phyloP scores from a whole-genome alignment of 2,329 filamentous ascomycete species.

The Phialocephala sp. region DNA sequence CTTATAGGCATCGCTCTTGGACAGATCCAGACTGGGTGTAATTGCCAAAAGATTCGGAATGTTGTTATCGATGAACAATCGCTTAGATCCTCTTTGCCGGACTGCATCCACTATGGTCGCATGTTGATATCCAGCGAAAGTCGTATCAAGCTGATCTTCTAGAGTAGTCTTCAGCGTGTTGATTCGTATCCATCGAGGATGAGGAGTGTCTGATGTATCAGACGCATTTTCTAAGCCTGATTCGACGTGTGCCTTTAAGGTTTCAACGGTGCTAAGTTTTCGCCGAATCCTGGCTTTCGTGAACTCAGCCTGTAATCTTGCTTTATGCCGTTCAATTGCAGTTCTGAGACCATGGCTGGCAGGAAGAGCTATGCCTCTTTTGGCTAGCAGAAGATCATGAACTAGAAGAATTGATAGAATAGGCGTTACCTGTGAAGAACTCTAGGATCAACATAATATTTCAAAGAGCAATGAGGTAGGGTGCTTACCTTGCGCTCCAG shows the following conservation, averaged over 20 bases:
- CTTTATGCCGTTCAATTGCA: constrained; percentile 80
- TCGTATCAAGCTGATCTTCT: constrained; percentile 73
- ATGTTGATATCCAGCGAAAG: constrained; percentile 69
- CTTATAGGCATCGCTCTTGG: constrained; percentile 74
- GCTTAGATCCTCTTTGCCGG: constrained; percentile 51
- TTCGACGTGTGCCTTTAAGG: constrained; percentile 64
- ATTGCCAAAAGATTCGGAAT: constrained; percentile 85
- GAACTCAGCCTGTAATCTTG: constrained; percentile 80
- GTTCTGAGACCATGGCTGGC: constrained; percentile 77
- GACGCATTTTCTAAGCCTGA: constrained; percentile 53
- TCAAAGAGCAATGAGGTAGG: not conserved
- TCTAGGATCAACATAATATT: not conserved
- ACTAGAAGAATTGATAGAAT: constrained; percentile 79
- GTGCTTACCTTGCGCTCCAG: constrained; percentile 82
- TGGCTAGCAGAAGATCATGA: constrained; percentile 85
- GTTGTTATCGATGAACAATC: constrained; percentile 76
- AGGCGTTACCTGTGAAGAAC: constrained; percentile 72
- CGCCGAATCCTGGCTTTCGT: constrained; percentile 77
- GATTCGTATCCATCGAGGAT: constrained; percentile 91
- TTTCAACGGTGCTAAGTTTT: constrained; percentile 70
- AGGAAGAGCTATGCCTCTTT: constrained; percentile 81
- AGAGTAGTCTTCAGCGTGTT: constrained; percentile 79
- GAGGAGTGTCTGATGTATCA: constrained; percentile 47
- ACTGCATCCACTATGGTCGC: constrained; percentile 64
- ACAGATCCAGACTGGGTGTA: constrained; percentile 73